phyloP scores from a whole-genome alignment of 257 asterid genomes.

The Plantago elongata region DNA sequence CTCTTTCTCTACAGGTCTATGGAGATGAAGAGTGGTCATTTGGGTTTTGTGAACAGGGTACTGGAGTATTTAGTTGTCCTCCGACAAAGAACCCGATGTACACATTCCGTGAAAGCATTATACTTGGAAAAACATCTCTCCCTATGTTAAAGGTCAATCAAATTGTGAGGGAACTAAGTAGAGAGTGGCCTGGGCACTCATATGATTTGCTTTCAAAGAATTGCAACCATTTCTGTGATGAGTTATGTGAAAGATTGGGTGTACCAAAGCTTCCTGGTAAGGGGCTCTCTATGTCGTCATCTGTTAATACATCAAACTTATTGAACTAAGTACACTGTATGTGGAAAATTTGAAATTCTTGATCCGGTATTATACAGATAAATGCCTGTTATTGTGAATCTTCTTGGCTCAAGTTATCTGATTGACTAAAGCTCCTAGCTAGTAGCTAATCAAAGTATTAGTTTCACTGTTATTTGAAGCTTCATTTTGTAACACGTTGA shows the following conservation, averaged over 20 bases:
- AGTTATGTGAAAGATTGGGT: constrained; percentile 82
- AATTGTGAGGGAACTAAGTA: constrained; percentile 87
- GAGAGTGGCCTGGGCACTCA: constrained; percentile 96
- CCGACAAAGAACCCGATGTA: constrained; percentile 90
- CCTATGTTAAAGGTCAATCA: constrained; percentile 72
- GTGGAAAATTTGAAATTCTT: too few species aligned
- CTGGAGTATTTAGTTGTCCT: constrained; percentile 94
- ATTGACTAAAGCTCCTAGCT: too few species aligned
- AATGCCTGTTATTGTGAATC: too few species aligned
- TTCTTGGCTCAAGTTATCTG: too few species aligned
- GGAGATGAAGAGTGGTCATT: constrained; percentile 97
- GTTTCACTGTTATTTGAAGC: too few species aligned
- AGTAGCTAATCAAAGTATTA: too few species aligned
- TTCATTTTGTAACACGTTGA: too few species aligned
- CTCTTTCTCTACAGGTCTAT: constrained; percentile 42
- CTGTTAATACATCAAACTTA: neutral
- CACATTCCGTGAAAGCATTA: constrained; percentile 71
- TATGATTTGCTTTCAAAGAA: constrained; percentile 87
- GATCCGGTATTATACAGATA: too few species aligned
- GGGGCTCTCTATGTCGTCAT: neutral
- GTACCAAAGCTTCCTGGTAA: constrained; percentile 97
- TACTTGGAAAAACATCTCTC: constrained; percentile 66
- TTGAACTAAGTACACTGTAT: too few species aligned
- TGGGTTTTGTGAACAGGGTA: constrained; percentile 93
- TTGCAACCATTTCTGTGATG: constrained; percentile 97